A percentile compares a stretch with the other conserved stretches of the same genome.
Conservation (phyloP, 768 basidiomycete genomes). For the Amanita exitialis region DNA sequence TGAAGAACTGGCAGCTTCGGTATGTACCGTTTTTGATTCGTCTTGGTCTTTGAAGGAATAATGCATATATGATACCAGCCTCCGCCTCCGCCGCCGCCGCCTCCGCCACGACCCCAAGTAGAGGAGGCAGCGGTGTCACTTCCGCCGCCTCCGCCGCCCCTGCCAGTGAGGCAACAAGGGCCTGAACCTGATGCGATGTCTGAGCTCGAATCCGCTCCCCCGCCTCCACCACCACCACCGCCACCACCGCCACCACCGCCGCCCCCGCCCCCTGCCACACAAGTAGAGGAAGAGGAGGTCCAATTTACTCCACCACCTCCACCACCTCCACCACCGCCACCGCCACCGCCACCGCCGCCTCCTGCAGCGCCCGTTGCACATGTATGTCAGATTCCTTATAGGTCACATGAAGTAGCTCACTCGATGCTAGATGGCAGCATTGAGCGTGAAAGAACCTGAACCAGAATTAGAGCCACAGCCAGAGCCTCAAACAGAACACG, state of each 20-base stretch:
- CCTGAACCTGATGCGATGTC: constrained; percentile 14
- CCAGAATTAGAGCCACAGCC: constrained; percentile 31
- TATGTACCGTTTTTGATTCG: constrained; percentile 10
- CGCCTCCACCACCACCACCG: constrained; percentile 31
- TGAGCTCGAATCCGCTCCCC: constrained; percentile 16
- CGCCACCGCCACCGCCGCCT: constrained; percentile 28
- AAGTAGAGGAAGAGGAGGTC: constrained; percentile 6
- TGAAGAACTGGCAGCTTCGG: constrained; percentile 17
- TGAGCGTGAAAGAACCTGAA: constrained; percentile 21
- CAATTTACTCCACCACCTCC: constrained; percentile 34
- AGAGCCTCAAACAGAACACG: constrained; percentile 16
- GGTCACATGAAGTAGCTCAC: neutral
- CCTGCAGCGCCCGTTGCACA: constrained; percentile 33
- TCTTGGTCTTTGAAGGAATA: neutral
- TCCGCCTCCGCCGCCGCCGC: constrained; percentile 19
- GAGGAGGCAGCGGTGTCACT: constrained; percentile 16
- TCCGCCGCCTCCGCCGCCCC: constrained; percentile 27
- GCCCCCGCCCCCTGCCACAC: constrained; percentile 13
- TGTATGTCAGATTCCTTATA: constrained; percentile 13
- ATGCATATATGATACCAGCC: constrained; percentile 10
- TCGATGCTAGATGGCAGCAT: constrained; percentile 19
- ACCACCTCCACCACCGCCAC: constrained; percentile 42
- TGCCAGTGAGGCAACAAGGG: constrained; percentile 19
- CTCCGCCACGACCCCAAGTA: constrained; percentile 20
- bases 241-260: constrained; percentile 16